Conservation (phyloP, 2,329 filamentous ascomycete species). For the Exophiala dermatitidis region DNA sequence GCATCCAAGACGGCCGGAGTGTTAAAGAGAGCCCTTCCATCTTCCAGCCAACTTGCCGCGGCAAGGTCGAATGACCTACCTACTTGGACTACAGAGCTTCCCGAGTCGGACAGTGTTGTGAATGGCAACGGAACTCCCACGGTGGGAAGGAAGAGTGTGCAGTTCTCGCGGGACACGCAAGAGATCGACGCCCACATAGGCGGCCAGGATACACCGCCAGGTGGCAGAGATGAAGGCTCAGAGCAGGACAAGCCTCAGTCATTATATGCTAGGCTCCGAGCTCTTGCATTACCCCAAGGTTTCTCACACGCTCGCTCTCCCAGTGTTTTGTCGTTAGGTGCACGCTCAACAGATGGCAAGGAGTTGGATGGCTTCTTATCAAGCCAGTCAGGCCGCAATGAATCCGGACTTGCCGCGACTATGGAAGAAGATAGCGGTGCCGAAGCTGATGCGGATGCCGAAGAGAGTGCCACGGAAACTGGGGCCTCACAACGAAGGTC, state of each 20-base stretch:
- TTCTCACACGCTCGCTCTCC: conserved; percentile 45
- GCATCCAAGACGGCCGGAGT: conserved; percentile 6
- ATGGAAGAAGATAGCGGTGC: conserved; percentile 59
- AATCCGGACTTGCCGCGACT: conserved; percentile 48
- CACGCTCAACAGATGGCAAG: conserved; percentile 35
- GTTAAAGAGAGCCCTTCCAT: conserved; percentile 9
- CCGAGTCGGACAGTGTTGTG: conserved; percentile 9
- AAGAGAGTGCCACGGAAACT: conserved; percentile 79
- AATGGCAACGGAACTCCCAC: conserved; percentile 13
- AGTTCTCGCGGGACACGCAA: conserved; percentile 58
- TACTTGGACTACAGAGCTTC: conserved; percentile 6
- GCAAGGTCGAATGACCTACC: conserved; percentile 10
- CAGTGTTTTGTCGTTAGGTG: conserved; percentile 41
- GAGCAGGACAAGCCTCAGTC: conserved; percentile 57
- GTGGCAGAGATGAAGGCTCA: conserved; percentile 46
- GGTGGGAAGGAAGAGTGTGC: conserved; percentile 51
- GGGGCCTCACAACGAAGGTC: conserved; percentile 42
- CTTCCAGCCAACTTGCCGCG: conserved; percentile 1
- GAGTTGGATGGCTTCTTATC: conserved; percentile 34
- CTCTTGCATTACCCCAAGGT: conserved; percentile 54
- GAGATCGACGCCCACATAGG: conserved; percentile 43
- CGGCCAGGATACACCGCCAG: conserved; percentile 54
- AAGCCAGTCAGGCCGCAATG: conserved; percentile 42
- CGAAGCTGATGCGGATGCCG: conserved; percentile 55
- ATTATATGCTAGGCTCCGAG: conserved; percentile 72